phyloP scores from a whole-genome alignment of 495 filamentous ascomycete genomes.

The Podospora comata region DNA sequence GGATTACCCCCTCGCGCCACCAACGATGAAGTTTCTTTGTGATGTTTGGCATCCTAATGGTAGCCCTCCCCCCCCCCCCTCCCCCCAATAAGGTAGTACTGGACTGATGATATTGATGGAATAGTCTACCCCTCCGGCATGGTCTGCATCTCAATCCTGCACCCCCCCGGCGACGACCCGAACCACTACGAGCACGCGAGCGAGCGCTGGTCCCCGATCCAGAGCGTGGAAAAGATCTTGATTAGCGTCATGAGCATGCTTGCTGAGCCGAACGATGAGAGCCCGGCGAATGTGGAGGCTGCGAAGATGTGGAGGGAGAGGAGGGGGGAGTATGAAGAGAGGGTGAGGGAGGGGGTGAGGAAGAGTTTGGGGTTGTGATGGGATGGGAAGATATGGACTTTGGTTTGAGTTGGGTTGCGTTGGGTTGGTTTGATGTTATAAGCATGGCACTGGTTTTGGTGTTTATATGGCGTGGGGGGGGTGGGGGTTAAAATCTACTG shows the following conservation, averaged over 20 bases:
- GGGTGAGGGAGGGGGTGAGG: conserved; percentile 71
- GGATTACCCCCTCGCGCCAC: conserved; percentile 91
- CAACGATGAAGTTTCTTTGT: conserved; percentile 88
- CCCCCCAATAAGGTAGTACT: not conserved
- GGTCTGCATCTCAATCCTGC: conserved; percentile 97
- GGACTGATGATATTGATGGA: not conserved
- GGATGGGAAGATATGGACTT: not conserved
- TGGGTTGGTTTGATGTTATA: not conserved
- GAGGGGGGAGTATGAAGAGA: conserved; percentile 78
- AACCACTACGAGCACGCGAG: conserved; percentile 97
- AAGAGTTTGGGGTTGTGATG: conserved; percentile 52
- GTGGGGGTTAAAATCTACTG: not conserved
- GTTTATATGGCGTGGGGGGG: not conserved
- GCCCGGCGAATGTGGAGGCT: conserved; percentile 95
- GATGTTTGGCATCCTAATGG: conserved; percentile 97
- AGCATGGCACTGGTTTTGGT: not conserved
- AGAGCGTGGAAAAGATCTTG: conserved; percentile 96
- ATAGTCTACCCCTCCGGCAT: conserved; percentile 86
- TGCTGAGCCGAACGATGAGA: conserved; percentile 97
- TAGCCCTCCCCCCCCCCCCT: conserved; percentile 34
- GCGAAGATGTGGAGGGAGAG: conserved; percentile 97
- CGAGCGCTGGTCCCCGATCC: conserved; percentile 94
- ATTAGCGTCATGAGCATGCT: conserved; percentile 99
- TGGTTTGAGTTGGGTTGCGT: not conserved
- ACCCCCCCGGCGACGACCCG: conserved; percentile 96